These are phyloP conservation scores for Fusarium anthophilum DNA, from an alignment of 2,329 filamentous ascomycete species.

Conservation along the genomic window DNA sequence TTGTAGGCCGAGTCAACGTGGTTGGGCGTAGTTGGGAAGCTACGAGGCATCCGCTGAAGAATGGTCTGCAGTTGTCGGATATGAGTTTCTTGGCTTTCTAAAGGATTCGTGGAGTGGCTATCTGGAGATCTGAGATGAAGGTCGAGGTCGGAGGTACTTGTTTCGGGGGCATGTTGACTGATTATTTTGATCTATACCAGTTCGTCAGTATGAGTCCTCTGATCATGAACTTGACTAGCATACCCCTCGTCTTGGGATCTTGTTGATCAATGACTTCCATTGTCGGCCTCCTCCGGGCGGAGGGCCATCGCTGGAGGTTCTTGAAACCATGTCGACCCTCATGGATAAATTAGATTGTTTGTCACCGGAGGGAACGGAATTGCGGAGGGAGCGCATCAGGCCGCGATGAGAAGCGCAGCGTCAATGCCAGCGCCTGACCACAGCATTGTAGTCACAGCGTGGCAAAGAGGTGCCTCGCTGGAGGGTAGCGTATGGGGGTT, in stretches of 20 bases:
- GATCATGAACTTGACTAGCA: slow-evolving; percentile 4
- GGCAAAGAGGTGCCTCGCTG: slow-evolving; percentile 34
- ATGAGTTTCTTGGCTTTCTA: slow-evolving; percentile 46
- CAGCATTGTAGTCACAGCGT: slow-evolving; percentile 40
- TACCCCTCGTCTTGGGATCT: slow-evolving; percentile 28
- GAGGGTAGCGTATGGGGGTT: slow-evolving; percentile 17
- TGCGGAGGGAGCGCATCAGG: slow-evolving; percentile 39
- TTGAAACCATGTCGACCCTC: slow-evolving; percentile 44
- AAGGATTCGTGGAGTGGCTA: slow-evolving; percentile 34
- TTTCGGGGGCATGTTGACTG: slow-evolving; percentile 33
- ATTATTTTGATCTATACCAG: slow-evolving; percentile 8
- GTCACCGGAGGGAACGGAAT: slow-evolving; percentile 22
- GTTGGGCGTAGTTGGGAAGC: slow-evolving; percentile 45
- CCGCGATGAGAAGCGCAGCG: slow-evolving; percentile 34
- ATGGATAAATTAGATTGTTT: slow-evolving; percentile 25
- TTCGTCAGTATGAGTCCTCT: background rate
- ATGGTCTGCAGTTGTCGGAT: slow-evolving; percentile 49
- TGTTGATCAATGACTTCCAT: slow-evolving; percentile 29
- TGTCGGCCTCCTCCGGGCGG: slow-evolving; percentile 28
- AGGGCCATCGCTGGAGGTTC: slow-evolving; percentile 43
- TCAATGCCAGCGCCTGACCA: slow-evolving; percentile 38
- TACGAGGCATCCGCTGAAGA: slow-evolving; percentile 48
- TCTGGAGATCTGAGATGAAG: slow-evolving; percentile 40
- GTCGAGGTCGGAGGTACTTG: slow-evolving; percentile 43
- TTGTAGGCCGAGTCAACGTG: slow-evolving; percentile 57